Conservation (phyloP, 352 stramenopile species). For the Thraustochytrium striatum region DNA sequence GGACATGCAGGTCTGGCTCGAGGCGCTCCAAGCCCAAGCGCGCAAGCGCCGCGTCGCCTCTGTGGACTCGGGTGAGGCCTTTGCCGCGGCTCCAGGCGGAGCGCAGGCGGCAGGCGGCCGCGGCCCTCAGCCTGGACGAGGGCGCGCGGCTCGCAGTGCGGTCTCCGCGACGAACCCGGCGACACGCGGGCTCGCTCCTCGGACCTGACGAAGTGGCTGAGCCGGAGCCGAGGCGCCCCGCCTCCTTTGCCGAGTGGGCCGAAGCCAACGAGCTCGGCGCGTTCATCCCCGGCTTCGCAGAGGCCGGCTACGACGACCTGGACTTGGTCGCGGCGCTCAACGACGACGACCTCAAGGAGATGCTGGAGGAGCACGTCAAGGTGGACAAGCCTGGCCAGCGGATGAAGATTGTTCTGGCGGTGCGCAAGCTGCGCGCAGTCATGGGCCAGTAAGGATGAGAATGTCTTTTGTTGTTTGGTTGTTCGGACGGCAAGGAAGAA, state of each 20-base stretch:
- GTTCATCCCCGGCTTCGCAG: neutral
- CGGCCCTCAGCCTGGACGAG: neutral
- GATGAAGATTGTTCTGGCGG: slow-evolving; percentile 34
- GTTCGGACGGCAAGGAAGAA: neutral
- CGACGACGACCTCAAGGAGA: slow-evolving; percentile 39
- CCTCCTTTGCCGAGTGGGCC: neutral
- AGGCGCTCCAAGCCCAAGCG: slow-evolving; percentile 28
- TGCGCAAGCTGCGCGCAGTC: neutral
- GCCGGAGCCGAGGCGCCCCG: neutral
- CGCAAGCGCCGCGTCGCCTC: neutral
- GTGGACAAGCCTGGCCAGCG: slow-evolving; percentile 6
- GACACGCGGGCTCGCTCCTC: neutral
- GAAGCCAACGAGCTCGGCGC: neutral
- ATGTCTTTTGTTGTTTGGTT: neutral
- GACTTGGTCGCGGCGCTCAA: neutral
- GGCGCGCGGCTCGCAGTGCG: neutral
- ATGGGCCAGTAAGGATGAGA: slow-evolving; percentile 1
- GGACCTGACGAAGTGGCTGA: neutral
- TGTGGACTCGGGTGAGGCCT: neutral
- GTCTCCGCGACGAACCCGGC: too few relatives aligned
- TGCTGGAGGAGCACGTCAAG: slow-evolving; percentile 7
- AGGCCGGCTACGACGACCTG: slow-evolving; percentile 25
- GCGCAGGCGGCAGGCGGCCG: neutral
- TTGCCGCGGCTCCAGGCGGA: neutral
- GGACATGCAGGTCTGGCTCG: slow-evolving; percentile 39